phyloP scores from a whole-genome alignment of 345 rosid genomes.

The Brassica carinata region DNA sequence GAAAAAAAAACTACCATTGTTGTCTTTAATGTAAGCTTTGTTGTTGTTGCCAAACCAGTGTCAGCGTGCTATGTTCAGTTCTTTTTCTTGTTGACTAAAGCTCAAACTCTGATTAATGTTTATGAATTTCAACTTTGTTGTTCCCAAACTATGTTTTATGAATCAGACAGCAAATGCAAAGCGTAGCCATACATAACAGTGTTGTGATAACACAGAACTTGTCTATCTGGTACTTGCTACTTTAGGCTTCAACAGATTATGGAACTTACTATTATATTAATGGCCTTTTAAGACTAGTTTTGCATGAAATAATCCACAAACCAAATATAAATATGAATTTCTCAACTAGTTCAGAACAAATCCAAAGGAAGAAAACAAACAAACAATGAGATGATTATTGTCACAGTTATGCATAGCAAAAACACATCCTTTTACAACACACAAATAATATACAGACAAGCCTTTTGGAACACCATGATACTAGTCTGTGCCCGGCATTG shows the following conservation, averaged over 20 bases:
- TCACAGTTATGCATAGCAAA: constrained; percentile 24
- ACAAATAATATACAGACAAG: constrained; percentile 31
- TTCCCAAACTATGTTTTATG: background rate
- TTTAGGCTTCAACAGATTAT: background rate
- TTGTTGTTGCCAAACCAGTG: constrained; percentile 2
- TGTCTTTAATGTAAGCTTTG: background rate
- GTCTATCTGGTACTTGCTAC: background rate
- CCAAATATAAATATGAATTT: constrained; percentile 12
- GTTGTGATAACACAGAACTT: constrained; percentile 18
- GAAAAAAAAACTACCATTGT: background rate
- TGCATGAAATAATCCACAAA: constrained; percentile 13
- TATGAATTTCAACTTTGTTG: background rate
- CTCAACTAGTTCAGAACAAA: constrained; percentile 11
- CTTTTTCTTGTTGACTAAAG: background rate
- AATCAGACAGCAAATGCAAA: constrained; percentile 18
- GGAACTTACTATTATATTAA: background rate
- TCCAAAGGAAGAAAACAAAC: background rate
- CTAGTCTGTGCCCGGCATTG: constrained; percentile 65
- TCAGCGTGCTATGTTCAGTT: constrained; percentile 22
- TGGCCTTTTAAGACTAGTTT: background rate
- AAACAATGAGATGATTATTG: constrained; percentile 24
- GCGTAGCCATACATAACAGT: background rate
- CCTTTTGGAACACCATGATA: constrained; percentile 8
- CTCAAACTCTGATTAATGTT: constrained; percentile 19
- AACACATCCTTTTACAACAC: constrained; percentile 8